These are phyloP conservation scores for Graphium sp. DNA, from an alignment of 2,329 filamentous ascomycete species.

Conservation along the genomic window DNA sequence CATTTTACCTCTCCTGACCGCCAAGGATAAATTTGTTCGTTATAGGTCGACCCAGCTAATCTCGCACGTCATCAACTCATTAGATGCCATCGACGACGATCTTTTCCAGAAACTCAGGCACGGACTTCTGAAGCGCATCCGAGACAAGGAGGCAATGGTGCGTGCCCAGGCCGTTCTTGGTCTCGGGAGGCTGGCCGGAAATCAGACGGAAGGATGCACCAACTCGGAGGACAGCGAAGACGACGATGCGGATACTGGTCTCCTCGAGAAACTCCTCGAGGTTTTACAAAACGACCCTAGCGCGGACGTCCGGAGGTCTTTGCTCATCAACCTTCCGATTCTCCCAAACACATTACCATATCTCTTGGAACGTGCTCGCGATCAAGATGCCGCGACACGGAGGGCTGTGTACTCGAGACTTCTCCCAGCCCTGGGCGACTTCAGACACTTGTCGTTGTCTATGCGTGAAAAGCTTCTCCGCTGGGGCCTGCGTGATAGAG, in stretches of 20 bases:
- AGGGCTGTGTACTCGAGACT: slow-evolving; percentile 76
- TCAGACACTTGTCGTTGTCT: slow-evolving; percentile 78
- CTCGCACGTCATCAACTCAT: slow-evolving; percentile 78
- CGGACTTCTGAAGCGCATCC: slow-evolving; percentile 66
- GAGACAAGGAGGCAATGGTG: slow-evolving; percentile 88
- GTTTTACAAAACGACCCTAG: slow-evolving; percentile 88
- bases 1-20: slow-evolving; percentile 57
- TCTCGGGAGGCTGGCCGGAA: slow-evolving; percentile 68
- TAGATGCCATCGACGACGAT: slow-evolving; percentile 85
- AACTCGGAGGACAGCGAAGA: slow-evolving; percentile 57
- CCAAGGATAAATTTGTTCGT: slow-evolving; percentile 86
- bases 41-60: slow-evolving; percentile 83
- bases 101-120: slow-evolving; percentile 70
- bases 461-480: slow-evolving; percentile 91
- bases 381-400: slow-evolving; percentile 71
- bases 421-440: slow-evolving; percentile 79
- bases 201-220: slow-evolving; percentile 53
- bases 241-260: slow-evolving; percentile 42
- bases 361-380: slow-evolving; percentile 77
- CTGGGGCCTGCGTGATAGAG: slow-evolving; percentile 87
- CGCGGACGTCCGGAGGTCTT: slow-evolving; percentile 76
- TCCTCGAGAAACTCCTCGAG: slow-evolving; percentile 71
- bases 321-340: slow-evolving; percentile 82
- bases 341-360: slow-evolving; percentile 68
- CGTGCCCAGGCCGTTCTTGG: slow-evolving; percentile 84